Percentiles rank a stretch among this genome's conserved stretches.
Evolutionary conservation across 495 filamentous ascomycete genomes (phyloP).

Genomic region (Massariosphaeria phaeospora): DNA sequence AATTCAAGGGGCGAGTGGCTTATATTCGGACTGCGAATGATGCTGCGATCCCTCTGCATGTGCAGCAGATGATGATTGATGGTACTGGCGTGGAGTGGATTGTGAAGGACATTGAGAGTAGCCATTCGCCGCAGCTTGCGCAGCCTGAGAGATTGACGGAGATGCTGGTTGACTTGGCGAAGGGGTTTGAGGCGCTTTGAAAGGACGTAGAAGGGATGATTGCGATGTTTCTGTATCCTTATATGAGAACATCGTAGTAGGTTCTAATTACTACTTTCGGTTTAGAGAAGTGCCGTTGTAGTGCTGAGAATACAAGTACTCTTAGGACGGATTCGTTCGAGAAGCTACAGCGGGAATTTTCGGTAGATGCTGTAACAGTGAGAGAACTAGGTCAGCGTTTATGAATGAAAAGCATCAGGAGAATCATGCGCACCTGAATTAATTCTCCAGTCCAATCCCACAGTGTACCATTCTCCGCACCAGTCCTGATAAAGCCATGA

Average conservation of each 20-base stretch:
- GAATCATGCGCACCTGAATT: no score
- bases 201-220: no score
- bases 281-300: no score
- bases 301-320: no score
- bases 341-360: no score
- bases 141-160: slow-evolving; percentile 18
- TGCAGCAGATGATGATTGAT: slow-evolving; percentile 23
- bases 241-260: no score
- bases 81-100: slow-evolving; percentile 17
- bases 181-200: slow-evolving; percentile 9
- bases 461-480: slow-evolving; percentile 12
- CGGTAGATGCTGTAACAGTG: no score
- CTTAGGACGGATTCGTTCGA: no score
- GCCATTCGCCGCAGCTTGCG: slow-evolving; percentile 14
- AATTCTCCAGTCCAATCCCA: slow-evolving; percentile 13
- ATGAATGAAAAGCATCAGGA: background rate
- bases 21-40: slow-evolving; percentile 17
- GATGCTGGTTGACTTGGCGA: slow-evolving; percentile 16
- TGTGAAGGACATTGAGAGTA: slow-evolving; percentile 18
- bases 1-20: slow-evolving; percentile 17
- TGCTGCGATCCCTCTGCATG: slow-evolving; percentile 12
- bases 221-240: no score
- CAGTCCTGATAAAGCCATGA: slow-evolving; percentile 7
- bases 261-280: no score
- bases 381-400: background rate